Percentiles rank a stretch among this genome's conserved stretches.
Conservation (phyloP, 108 stramenopile genomes). For the Nitzschia sp. region DNA sequence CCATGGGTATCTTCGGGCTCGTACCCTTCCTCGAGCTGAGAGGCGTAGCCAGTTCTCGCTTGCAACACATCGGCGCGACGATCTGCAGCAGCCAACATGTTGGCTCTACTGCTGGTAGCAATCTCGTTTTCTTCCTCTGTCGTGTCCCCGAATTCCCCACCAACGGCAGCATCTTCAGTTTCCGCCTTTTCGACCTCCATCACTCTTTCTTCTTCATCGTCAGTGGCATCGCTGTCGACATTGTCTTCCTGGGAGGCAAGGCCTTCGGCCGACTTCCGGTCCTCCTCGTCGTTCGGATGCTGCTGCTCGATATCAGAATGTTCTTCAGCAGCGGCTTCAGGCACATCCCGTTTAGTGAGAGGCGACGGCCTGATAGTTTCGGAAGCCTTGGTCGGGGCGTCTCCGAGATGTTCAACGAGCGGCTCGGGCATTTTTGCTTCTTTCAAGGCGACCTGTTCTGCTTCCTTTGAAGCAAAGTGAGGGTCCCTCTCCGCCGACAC, state of each 20-base stretch:
- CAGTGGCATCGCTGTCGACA: slow-evolving; percentile 13
- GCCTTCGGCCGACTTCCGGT: background rate
- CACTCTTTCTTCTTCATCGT: slow-evolving; percentile 15
- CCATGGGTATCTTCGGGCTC: slow-evolving; percentile 48
- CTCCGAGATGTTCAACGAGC: too few relatives aligned
- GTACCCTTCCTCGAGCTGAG: slow-evolving; percentile 40
- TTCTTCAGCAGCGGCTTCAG: too few relatives aligned
- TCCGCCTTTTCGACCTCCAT: slow-evolving; percentile 12
- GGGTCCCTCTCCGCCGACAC: too few relatives aligned
- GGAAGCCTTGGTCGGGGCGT: too few relatives aligned
- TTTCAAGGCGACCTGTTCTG: too few relatives aligned
- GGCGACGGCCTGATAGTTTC: too few relatives aligned
- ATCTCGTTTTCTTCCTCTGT: slow-evolving; percentile 26
- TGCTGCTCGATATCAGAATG: too few relatives aligned
- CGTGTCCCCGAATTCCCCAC: slow-evolving; percentile 31
- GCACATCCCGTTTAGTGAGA: too few relatives aligned
- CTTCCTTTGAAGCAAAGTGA: too few relatives aligned
- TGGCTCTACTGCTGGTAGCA: slow-evolving; percentile 9
- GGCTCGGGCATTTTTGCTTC: too few relatives aligned
- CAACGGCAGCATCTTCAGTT: slow-evolving; percentile 29
- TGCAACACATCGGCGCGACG: slow-evolving; percentile 21
- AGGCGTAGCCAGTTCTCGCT: slow-evolving; percentile 17
- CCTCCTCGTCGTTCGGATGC: too few relatives aligned
- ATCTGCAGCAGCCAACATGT: slow-evolving; percentile 16
- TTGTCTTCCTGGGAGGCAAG: background rate